Evolutionary conservation across 805 yeast species (phyloP), one percentile per base, ranked within the genome.

Genomic region (Debaryomyces prosopidis): DNA sequence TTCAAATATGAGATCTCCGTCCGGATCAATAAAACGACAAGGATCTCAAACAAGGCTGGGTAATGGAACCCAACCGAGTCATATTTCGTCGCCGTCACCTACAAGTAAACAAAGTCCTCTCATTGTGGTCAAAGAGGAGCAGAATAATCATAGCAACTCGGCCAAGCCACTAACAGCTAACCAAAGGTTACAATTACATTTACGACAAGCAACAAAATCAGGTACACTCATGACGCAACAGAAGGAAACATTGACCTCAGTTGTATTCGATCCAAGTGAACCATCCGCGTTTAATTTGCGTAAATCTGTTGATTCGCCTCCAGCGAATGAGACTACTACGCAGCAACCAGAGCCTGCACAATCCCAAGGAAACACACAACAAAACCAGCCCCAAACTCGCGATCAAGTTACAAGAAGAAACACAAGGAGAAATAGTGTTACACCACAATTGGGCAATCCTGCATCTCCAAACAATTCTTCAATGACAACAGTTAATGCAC

Each of bases 191-290:
- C 75, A 70, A 43, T 65, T 59, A 37, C 75, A 71, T 49, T 48
- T 73, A 20, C 52, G 66, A 36, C 62, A 69, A 38, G 76, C 73
- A 1, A 62, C 76, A 1, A 66, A 57, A 48, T 44, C 66, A 1
- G 77, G 77, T 0, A 38, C 68, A 0, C 54, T 73, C 16, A 54
- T 66, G 54, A 64, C 74, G 1, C 75, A 70, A 44, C 67, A 67
- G 43, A 65, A 61, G 50, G 73, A 68, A 41, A 45, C 50, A 1
- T 51, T 71, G n/a, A 60, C 65, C 3, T 55, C 68, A 8, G 74
- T 70, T 5, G 66, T 65, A 2, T 71, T 68, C 49, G 76, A 73
- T 49, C 76, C 77, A 0, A 71, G 57, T 45, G 50, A 55, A 36
- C 73, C 76, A 1, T 59, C 65, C 9, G 49, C 46, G 12, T 28